Percentiles rank a stretch among this genome's conserved stretches.
Evolutionary conservation across 176 grass and related monocot species (phyloP).

Genomic region (Ensete ventricosum): DNA sequence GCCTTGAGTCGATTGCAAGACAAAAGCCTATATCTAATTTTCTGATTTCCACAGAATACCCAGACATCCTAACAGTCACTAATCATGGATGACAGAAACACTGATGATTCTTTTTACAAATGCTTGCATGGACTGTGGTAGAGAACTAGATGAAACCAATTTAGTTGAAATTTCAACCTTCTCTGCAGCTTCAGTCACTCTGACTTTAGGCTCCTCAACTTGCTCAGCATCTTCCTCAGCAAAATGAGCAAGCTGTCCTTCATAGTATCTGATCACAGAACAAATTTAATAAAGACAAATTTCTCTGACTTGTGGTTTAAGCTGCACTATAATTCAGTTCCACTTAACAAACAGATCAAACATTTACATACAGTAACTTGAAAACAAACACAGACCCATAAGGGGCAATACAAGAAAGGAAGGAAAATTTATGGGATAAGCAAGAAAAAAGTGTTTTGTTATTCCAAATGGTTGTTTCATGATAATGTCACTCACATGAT

Average conservation of each 20-base stretch:
- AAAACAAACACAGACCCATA: too few relatives aligned
- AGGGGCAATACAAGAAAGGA: too few relatives aligned
- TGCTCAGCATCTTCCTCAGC: constrained; percentile 42
- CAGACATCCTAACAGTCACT: too few relatives aligned
- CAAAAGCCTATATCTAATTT: too few relatives aligned
- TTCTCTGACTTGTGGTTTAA: background rate
- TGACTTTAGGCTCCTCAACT: constrained; percentile 49
- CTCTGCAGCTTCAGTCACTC: constrained; percentile 73
- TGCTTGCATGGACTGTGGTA: background rate
- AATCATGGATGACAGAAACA: background rate
- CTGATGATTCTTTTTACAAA: background rate
- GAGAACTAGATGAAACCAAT: background rate
- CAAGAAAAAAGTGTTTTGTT: too few relatives aligned
- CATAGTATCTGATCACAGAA: constrained; percentile 30
- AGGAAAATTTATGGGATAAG: too few relatives aligned
- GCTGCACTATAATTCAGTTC: background rate
- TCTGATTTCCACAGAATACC: too few relatives aligned
- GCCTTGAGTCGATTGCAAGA: background rate
- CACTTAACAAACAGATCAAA: too few relatives aligned
- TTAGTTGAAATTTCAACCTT: constrained; percentile 43
- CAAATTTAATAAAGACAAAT: background rate
- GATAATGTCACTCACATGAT: too few relatives aligned
- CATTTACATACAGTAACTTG: too few relatives aligned
- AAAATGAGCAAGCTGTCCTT: constrained; percentile 51
- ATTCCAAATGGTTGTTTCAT: too few relatives aligned